Conservation (phyloP, 768 basidiomycete species). For the Leccinum aurantiacum region DNA sequence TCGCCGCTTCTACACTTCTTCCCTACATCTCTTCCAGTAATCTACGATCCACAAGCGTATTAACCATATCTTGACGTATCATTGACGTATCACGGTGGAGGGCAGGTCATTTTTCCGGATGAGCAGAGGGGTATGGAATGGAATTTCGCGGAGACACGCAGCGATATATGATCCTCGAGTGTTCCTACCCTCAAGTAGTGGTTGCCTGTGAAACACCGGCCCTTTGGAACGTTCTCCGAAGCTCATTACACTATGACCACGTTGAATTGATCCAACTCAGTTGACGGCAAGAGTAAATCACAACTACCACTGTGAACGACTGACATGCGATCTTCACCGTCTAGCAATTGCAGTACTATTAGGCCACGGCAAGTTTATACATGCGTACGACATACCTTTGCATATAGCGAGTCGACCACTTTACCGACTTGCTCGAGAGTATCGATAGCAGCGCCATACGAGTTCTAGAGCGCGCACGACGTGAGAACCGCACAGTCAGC, state of each 20-base stretch:
- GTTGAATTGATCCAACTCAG: not conserved
- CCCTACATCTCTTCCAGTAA: no score
- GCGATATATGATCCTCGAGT: no score
- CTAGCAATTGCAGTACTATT: constrained; percentile 22
- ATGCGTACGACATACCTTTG: constrained; percentile 52
- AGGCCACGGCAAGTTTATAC: not conserved
- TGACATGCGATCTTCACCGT: constrained; percentile 44
- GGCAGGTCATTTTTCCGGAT: no score
- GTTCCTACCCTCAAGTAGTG: not conserved
- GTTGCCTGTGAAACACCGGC: not conserved
- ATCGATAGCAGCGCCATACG: constrained; percentile 85
- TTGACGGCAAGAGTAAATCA: not conserved
- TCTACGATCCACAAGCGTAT: no score
- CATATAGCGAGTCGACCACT: constrained; percentile 92
- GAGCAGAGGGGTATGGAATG: no score
- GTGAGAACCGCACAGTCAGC: constrained; percentile 2
- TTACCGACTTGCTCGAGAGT: constrained; percentile 89
- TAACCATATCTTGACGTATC: no score
- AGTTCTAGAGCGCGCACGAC: constrained; percentile 52
- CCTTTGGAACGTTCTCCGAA: not conserved
- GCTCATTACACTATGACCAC: not conserved
- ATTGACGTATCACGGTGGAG: no score
- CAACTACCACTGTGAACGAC: not conserved
- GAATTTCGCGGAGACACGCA: no score
- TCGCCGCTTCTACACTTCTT: no score